Evolutionary conservation across 2,329 filamentous ascomycete species (phyloP), one percentile per base, ranked within the genome.

Genomic region (Claviceps paspali): DNA sequence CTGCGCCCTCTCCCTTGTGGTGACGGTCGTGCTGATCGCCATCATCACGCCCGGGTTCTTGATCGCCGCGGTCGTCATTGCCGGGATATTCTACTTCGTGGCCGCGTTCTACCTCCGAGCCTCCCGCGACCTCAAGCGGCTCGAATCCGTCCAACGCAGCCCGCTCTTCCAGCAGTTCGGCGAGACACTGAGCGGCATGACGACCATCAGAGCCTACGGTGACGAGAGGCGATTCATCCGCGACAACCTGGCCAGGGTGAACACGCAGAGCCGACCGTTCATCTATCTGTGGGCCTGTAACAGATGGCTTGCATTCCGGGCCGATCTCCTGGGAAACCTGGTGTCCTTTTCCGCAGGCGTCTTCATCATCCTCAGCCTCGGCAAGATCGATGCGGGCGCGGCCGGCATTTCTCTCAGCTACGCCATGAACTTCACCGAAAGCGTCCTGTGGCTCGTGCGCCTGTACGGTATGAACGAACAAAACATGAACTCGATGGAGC

Each of bases 401-500:
- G 91, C 88, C 23, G 91, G 91, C 64, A 73, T 98, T 43, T 93
- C 91, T 5, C 66, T 98, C 50, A 94, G 85, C 35, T 98, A 98
- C 52, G 91, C 91, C 12, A 84, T 98, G 47, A 88, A 84, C 1
- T 98, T 98, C 52, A 93, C 87, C 0, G 91, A 98, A 57, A 96
- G 94, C 47, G 82, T 98, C 6, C 64, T 98, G 14, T 98, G 91
- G 91, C 77, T 96, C 38, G 87, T 98, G 22, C 79, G 91, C 33
- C 69, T 95, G 11, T 98, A 98, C 56, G 81, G 87, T 0, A 76
- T 83, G 53, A 95, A 96, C 51, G 91, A 98, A 61, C 91, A 98
- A 60, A 96, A 95, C 61, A 96, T 98, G 91, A 98, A 98, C 61
- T 88, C 88, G 3, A 87, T 96, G 34, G 91, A 98, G 61, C 83